phyloP scores from a whole-genome alignment of 805 yeast species.

The Saccharomycopsis fermentans region DNA sequence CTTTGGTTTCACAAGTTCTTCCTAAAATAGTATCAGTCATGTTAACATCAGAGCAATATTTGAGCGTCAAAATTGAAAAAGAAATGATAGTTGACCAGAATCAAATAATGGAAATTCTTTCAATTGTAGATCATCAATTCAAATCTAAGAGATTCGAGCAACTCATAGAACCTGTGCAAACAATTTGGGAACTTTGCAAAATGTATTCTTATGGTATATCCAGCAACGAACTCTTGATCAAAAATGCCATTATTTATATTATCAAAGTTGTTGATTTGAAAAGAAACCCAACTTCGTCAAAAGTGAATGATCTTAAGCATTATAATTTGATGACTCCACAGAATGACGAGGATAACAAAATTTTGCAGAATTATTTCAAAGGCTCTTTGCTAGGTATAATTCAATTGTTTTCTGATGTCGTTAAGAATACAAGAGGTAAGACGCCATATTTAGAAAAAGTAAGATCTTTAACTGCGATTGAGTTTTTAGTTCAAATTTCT shows the following conservation, averaged over 20 bases:
- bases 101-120: slow-evolving; percentile 42
- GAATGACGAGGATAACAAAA: slow-evolving; percentile 23
- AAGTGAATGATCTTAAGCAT: slow-evolving; percentile 14
- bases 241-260: slow-evolving; percentile 34
- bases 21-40: slow-evolving; percentile 49
- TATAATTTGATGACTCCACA: slow-evolving; percentile 21
- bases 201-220: slow-evolving; percentile 27
- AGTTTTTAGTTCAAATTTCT: slow-evolving; percentile 48
- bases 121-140: slow-evolving; percentile 43
- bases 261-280: slow-evolving; percentile 20
- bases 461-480: slow-evolving; percentile 63
- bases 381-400: slow-evolving; percentile 64
- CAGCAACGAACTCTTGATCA: slow-evolving; percentile 27
- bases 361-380: slow-evolving; percentile 36
- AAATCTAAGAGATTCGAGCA: slow-evolving; percentile 24
- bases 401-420: slow-evolving; percentile 67
- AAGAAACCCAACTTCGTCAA: slow-evolving; percentile 9
- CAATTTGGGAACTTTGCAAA: slow-evolving; percentile 36
- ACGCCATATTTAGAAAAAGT: slow-evolving; percentile 65
- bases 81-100: slow-evolving; percentile 30
- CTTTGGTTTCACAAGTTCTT: slow-evolving; percentile 39
- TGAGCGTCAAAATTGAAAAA: slow-evolving; percentile 24
- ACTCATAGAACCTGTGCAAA: slow-evolving; percentile 22
- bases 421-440: slow-evolving; percentile 63
- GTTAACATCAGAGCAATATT: slow-evolving; percentile 31